Percentiles rank a stretch among this genome's conserved stretches.
These are phyloP conservation scores for Alternaria atra DNA, from an alignment of 2,329 filamentous ascomycete species.

Conservation along the genomic window DNA sequence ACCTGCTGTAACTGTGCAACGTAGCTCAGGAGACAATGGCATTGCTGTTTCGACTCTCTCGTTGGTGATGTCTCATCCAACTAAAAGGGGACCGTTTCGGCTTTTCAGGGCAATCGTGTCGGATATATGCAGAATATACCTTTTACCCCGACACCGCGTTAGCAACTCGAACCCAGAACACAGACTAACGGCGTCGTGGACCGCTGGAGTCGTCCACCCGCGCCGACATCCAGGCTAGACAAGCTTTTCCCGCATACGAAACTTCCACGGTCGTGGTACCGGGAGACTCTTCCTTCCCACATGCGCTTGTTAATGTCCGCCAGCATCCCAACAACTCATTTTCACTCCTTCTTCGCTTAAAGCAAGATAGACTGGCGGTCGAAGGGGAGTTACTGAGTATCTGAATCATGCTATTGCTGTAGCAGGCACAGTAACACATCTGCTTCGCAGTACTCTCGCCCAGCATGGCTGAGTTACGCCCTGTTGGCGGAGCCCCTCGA, in stretches of 20 bases:
- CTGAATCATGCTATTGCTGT: slow-evolving; percentile 5
- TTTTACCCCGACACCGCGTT: slow-evolving; percentile 31
- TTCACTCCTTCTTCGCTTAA: neutral
- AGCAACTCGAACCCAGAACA: slow-evolving; percentile 29
- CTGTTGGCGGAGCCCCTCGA: slow-evolving; percentile 11
- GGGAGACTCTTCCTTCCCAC: neutral
- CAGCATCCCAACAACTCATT: neutral
- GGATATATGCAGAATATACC: slow-evolving; percentile 19
- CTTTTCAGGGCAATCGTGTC: slow-evolving; percentile 7
- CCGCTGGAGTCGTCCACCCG: slow-evolving; percentile 10
- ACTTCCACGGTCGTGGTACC: slow-evolving; percentile 8
- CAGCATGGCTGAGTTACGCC: slow-evolving; percentile 24
- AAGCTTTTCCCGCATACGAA: slow-evolving; percentile 8
- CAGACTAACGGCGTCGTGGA: slow-evolving; percentile 14
- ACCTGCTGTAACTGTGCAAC: slow-evolving; percentile 7
- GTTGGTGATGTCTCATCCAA: slow-evolving; percentile 23
- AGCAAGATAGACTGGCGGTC: neutral
- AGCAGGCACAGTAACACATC: slow-evolving; percentile 11
- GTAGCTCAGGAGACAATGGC: slow-evolving; percentile 9
- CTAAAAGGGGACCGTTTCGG: slow-evolving; percentile 8
- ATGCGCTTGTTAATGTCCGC: neutral
- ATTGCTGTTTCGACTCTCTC: neutral
- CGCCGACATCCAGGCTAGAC: slow-evolving; percentile 5
- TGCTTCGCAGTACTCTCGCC: slow-evolving; percentile 8
- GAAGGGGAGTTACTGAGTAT: neutral